These are phyloP conservation scores for Oryza meridionalis DNA, from an alignment of 176 grass and related monocot species.

Conservation along the genomic window DNA sequence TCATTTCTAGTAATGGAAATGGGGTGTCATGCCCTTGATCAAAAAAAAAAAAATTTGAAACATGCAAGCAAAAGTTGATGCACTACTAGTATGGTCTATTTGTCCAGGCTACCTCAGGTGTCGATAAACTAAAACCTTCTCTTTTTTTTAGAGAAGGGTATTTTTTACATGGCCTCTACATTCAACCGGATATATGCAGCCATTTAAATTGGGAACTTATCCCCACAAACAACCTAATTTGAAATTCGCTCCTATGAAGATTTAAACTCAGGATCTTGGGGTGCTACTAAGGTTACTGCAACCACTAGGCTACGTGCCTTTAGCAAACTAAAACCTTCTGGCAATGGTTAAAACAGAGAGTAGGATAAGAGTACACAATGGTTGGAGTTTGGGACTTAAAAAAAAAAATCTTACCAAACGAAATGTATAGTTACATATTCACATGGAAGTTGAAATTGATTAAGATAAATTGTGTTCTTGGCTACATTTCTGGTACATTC, in stretches of 20 bases:
- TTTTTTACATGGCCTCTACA: too few species aligned
- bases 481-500: background rate
- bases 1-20: too few species aligned
- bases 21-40: too few species aligned
- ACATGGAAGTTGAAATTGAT: background rate
- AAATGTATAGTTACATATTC: background rate
- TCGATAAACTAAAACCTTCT: background rate
- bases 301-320: too few species aligned
- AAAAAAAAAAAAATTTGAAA: too few species aligned
- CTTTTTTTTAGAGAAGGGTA: too few species aligned
- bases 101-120: background rate
- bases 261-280: too few species aligned
- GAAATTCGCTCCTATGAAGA: too few species aligned
- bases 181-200: too few species aligned
- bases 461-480: background rate
- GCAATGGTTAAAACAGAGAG: background rate
- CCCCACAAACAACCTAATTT: too few species aligned
- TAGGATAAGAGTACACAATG: background rate
- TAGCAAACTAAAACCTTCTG: background rate
- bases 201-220: too few species aligned
- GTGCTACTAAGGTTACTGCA: too few species aligned
- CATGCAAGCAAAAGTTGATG: background rate
- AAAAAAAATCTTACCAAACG: background rate
- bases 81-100: conserved; percentile 4
- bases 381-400: background rate